Percentiles rank a stretch among this genome's conserved stretches.
These are phyloP conservation scores for Arthrobotrys sphaeroides DNA, from an alignment of 2,329 filamentous ascomycete genomes.

Conservation along the genomic window DNA sequence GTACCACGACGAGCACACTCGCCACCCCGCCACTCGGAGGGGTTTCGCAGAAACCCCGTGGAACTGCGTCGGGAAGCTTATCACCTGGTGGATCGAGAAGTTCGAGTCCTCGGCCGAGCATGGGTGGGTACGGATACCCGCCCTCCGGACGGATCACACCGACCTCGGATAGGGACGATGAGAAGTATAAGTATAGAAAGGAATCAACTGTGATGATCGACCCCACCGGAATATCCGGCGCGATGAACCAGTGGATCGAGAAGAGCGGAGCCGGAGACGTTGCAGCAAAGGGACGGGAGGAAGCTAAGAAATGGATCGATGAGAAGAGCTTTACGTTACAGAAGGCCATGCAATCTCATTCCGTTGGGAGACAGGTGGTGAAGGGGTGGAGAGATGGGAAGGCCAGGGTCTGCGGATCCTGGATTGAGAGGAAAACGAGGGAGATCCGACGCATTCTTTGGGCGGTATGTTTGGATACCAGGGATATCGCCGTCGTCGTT, in stretches of 20 bases:
- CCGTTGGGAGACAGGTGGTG: constrained; percentile 36
- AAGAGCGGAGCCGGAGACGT: constrained; percentile 37
- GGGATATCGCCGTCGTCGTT: constrained; percentile 32
- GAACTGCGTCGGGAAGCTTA: constrained; percentile 16
- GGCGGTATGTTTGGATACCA: constrained; percentile 28
- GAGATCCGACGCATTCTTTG: not conserved
- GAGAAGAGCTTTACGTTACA: constrained; percentile 51
- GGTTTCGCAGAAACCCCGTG: constrained; percentile 40
- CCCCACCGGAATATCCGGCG: constrained; percentile 24
- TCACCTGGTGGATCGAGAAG: constrained; percentile 37
- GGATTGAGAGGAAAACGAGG: constrained; percentile 42
- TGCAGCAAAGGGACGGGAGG: constrained; percentile 37
- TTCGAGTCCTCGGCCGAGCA: constrained; percentile 26
- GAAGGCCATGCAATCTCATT: constrained; percentile 43
- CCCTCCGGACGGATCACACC: constrained; percentile 29
- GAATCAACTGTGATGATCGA: constrained; percentile 34
- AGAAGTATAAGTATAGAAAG: constrained; percentile 49
- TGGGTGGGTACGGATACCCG: constrained; percentile 43
- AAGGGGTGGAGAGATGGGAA: constrained; percentile 45
- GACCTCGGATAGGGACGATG: constrained; percentile 40
- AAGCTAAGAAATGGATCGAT: constrained; percentile 48
- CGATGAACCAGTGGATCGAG: constrained; percentile 49
- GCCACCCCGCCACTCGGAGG: constrained; percentile 32
- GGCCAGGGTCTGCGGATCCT: constrained; percentile 12
- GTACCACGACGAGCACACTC: constrained; percentile 50